phyloP scores from a whole-genome alignment of 257 asterid genomes.

The Plantago major region DNA sequence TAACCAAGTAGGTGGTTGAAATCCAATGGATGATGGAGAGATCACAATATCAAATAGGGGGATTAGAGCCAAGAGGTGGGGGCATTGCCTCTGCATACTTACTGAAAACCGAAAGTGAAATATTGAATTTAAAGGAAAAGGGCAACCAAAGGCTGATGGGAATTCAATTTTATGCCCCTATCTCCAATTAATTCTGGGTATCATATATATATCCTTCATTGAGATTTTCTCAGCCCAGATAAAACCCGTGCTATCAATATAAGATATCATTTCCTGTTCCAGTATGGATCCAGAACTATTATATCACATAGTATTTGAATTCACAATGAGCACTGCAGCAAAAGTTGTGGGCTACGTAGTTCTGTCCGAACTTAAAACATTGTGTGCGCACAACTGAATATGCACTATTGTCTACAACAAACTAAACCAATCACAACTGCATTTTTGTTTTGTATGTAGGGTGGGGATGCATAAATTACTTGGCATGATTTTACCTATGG shows the following conservation, averaged over 20 bases:
- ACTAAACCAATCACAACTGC: too few relatives aligned
- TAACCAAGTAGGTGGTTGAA: conserved; percentile 5
- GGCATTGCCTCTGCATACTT: too few relatives aligned
- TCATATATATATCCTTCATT: background rate
- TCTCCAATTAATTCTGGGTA: background rate
- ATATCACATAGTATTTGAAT: background rate
- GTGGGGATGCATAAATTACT: too few relatives aligned
- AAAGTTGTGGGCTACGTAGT: background rate
- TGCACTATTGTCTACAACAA: background rate
- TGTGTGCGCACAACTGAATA: too few relatives aligned
- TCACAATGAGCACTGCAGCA: conserved; percentile 2
- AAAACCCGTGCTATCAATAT: background rate
- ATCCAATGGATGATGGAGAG: background rate
- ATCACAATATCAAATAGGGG: conserved; percentile 1
- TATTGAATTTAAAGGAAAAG: background rate
- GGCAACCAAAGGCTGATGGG: background rate
- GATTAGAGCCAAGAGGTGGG: too few relatives aligned
- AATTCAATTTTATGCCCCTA: background rate
- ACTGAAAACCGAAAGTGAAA: too few relatives aligned
- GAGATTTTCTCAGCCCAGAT: background rate
- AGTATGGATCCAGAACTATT: conserved; percentile 3
- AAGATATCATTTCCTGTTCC: conserved; percentile 9
- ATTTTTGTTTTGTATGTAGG: too few relatives aligned
- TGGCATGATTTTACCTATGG: background rate
- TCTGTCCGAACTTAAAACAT: too few relatives aligned